These are phyloP conservation scores for Solanum sejunctum DNA, from an alignment of 257 asterid species.

Conservation along the genomic window DNA sequence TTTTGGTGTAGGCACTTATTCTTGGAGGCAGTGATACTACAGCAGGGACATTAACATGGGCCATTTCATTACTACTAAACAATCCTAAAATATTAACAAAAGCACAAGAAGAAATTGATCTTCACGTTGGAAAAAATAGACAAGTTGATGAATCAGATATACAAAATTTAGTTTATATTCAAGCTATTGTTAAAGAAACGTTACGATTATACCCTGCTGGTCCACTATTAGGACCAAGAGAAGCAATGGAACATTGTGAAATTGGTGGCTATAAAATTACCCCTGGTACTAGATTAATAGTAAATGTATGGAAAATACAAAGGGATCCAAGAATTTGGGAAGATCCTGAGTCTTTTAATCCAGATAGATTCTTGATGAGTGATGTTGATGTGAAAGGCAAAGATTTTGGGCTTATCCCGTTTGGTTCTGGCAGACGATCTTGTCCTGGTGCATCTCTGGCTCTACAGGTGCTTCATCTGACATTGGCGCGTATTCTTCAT, in stretches of 20 bases:
- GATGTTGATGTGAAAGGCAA: constrained; percentile 22
- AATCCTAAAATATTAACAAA: constrained; percentile 17
- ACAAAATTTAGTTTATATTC: constrained; percentile 19
- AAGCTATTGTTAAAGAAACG: constrained; percentile 48
- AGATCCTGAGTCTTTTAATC: constrained; percentile 27
- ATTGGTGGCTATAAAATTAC: constrained; percentile 31
- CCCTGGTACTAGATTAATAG: constrained; percentile 24
- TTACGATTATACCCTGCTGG: constrained; percentile 28
- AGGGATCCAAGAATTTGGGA: constrained; percentile 40
- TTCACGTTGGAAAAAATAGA: constrained; percentile 25
- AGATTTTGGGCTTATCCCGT: constrained; percentile 38
- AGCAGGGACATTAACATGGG: constrained; percentile 31
- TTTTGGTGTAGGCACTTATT: not conserved
- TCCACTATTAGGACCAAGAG: constrained; percentile 20
- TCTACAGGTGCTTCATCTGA: constrained; percentile 9
- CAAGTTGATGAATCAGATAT: constrained; percentile 29
- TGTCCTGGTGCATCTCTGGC: constrained; percentile 28
- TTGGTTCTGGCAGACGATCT: constrained; percentile 40
- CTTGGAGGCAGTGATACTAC: constrained; percentile 32
- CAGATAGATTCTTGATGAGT: constrained; percentile 33
- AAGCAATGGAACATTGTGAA: constrained; percentile 19
- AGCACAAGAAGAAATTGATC: constrained; percentile 37
- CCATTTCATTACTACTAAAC: constrained; percentile 23
- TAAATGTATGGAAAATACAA: constrained; percentile 40
- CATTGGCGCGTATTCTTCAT: constrained; percentile 32